Conservation (phyloP, 257 asterid genomes). For the Eucommia ulmoides region DNA sequence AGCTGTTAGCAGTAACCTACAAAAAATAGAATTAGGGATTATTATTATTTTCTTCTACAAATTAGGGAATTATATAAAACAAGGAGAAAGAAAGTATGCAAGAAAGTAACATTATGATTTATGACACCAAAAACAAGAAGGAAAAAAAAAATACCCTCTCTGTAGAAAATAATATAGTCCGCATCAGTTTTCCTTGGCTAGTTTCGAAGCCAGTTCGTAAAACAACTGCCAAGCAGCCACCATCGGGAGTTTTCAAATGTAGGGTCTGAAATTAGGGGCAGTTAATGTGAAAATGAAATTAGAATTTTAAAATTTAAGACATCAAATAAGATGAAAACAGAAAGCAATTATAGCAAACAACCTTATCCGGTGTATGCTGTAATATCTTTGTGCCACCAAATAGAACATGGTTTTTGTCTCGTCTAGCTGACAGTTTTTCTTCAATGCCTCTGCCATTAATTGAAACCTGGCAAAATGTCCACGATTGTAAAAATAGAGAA, state of each 20-base stretch:
- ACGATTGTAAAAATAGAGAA: no score
- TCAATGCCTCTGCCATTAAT: slow-evolving; percentile 60
- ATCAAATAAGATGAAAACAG: slow-evolving; percentile 1
- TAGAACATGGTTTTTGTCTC: slow-evolving; percentile 89
- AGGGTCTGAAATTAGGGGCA: slow-evolving; percentile 40
- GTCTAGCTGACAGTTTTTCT: slow-evolving; percentile 66
- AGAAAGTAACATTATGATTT: slow-evolving; percentile 4
- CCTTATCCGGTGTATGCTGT: slow-evolving; percentile 97
- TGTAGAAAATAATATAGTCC: slow-evolving; percentile 93
- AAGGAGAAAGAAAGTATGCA: neutral
- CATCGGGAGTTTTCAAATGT: slow-evolving; percentile 88
- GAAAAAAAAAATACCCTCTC: slow-evolving; percentile 61
- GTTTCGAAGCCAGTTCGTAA: slow-evolving; percentile 97
- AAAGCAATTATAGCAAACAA: slow-evolving; percentile 8
- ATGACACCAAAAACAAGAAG: slow-evolving; percentile 12
- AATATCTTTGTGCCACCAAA: slow-evolving; percentile 96
- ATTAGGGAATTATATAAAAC: no score
- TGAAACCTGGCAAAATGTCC: slow-evolving; percentile 77
- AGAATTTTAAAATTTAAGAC: slow-evolving; percentile 4
- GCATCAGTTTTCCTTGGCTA: slow-evolving; percentile 98
- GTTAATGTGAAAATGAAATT: neutral
- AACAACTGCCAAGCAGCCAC: slow-evolving; percentile 97
- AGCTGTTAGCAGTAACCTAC: slow-evolving; percentile 98
- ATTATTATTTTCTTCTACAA: neutral
- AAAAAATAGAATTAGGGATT: slow-evolving; percentile 6